These are phyloP conservation scores for Ogataea dorogensis DNA, from an alignment of 805 yeast species.

Conservation along the genomic window DNA sequence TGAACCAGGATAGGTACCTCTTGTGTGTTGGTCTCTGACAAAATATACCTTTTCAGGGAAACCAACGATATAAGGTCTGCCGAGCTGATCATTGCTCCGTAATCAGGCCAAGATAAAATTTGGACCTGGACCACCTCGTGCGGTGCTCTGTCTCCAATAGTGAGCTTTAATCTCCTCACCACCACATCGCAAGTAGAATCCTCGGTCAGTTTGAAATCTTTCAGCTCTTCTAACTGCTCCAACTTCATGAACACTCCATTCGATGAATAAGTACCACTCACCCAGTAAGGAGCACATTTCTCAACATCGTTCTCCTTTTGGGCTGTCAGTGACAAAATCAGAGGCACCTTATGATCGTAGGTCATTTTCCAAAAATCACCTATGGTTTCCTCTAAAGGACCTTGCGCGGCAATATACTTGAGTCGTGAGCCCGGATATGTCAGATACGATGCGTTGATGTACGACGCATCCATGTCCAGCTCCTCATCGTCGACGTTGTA, in stretches of 20 bases:
- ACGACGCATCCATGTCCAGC: conserved; percentile 43
- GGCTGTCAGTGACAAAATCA: conserved; percentile 74
- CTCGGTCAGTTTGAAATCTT: conserved; percentile 26
- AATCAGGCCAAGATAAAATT: conserved; percentile 79
- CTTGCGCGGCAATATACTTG: conserved; percentile 84
- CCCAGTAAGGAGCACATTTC: conserved; percentile 86
- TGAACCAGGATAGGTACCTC: conserved; percentile 65
- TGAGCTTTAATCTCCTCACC: conserved; percentile 46
- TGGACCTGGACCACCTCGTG: conserved; percentile 73
- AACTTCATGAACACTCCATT: conserved; percentile 26
- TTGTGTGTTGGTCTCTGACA: conserved; percentile 16
- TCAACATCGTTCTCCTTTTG: conserved; percentile 73
- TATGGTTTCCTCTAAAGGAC: conserved; percentile 72
- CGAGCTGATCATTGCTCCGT: conserved; percentile 58
- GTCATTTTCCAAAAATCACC: conserved; percentile 86
- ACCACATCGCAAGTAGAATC: conserved; percentile 25
- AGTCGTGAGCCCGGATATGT: conserved; percentile 37
- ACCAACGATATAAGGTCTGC: conserved; percentile 56
- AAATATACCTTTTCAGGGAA: conserved; percentile 35
- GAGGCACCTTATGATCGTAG: conserved; percentile 56
- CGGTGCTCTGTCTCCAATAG: conserved; percentile 30
- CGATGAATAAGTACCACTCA: conserved; percentile 48
- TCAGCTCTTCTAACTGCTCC: conserved; percentile 25
- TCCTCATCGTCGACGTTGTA: conserved; percentile 21
- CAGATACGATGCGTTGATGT: conserved; percentile 86